phyloP scores from a whole-genome alignment of 768 basidiomycete species.

The Xerocomellus intermedius region DNA sequence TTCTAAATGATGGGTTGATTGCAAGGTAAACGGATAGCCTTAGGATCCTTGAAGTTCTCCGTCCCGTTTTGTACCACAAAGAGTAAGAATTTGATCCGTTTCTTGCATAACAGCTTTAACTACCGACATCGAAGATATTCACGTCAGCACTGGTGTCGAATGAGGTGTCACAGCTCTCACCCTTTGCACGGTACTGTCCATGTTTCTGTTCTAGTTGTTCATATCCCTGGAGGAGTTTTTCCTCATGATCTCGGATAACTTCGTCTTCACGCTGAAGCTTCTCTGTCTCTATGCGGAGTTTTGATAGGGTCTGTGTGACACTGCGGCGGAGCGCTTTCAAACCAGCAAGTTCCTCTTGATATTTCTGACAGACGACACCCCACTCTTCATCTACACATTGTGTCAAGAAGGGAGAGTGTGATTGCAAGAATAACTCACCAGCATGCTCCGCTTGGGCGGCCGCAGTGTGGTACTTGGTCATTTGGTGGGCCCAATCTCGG shows the following conservation, averaged over 20 bases:
- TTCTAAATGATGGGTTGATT: neutral
- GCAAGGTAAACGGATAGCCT: neutral
- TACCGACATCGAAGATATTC: conserved; percentile 13
- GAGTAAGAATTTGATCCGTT: conserved; percentile 41
- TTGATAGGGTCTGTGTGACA: conserved; percentile 42
- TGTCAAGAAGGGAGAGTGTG: neutral
- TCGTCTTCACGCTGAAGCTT: conserved; percentile 41
- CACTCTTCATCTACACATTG: conserved; percentile 52
- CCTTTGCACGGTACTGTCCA: conserved; percentile 40
- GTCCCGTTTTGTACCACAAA: conserved; percentile 47
- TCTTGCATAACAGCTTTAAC: conserved; percentile 44
- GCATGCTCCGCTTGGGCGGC: conserved; percentile 41
- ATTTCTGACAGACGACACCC: conserved; percentile 53
- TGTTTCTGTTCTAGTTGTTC: conserved; percentile 43
- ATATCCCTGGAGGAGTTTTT: conserved; percentile 37
- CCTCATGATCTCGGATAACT: conserved; percentile 41
- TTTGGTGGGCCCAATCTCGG: conserved; percentile 55
- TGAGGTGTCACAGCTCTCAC: conserved; percentile 22
- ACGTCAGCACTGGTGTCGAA: conserved; percentile 5
- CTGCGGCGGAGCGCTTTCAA: conserved; percentile 56
- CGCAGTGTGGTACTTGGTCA: conserved; percentile 46
- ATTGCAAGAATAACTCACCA: conserved; percentile 26
- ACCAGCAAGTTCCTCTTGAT: conserved; percentile 60
- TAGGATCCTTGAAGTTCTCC: conserved; percentile 14
- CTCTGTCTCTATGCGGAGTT: conserved; percentile 40